Base-by-base conservation (phyloP, 2,329 filamentous ascomycete species). In the Helminthosporium solani region DNA sequence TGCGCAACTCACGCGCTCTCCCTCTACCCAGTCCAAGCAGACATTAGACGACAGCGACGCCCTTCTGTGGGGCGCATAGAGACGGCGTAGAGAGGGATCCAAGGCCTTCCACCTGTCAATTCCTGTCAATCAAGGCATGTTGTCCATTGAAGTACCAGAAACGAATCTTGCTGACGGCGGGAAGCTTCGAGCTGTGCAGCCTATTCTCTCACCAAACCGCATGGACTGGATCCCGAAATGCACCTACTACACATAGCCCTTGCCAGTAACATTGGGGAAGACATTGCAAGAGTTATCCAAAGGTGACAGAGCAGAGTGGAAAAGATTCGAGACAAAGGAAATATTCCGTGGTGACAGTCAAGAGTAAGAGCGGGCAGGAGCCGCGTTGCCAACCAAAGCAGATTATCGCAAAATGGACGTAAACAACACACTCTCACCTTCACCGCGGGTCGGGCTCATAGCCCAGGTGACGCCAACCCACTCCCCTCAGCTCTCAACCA, bases 401-500 rank as follows among this genome's bases (percentile, higher is more conserved):
- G 28, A 16, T 36, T 7, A 36, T 19, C 12, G 40, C 46, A 54
- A 49, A 12, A 67, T 68, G 64, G 53, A 54, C 16, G 35, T 46
- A 44, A 49, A 52, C 47, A 33, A 44, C 28, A 33, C 52, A 7
- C 41, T 49, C 44, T 60, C 59, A 27, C 56, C 47, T 58, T 61
- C 63, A 63, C 61, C 56, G 49, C 54, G 46, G 34, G 40, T 54
- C 21, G 43, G 44, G 33, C 39, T 45, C 27, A 43, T 52, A 15
- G 50, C 57, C 33, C 65, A 61, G 8, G 51, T 61, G 27, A 68
- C 67, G n/a, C 68, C 67, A 2, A 37, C 63, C 14, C 68, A 70
- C 57, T 70, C 67, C 18, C 61, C 68, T 19, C 67, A 69, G 38
- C 64, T 65, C 47, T 71, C 68, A 3, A 55, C 67, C 18, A 54